Conservation (phyloP, 169 alveolate species). For the Cryptosporidium meleagridis region DNA sequence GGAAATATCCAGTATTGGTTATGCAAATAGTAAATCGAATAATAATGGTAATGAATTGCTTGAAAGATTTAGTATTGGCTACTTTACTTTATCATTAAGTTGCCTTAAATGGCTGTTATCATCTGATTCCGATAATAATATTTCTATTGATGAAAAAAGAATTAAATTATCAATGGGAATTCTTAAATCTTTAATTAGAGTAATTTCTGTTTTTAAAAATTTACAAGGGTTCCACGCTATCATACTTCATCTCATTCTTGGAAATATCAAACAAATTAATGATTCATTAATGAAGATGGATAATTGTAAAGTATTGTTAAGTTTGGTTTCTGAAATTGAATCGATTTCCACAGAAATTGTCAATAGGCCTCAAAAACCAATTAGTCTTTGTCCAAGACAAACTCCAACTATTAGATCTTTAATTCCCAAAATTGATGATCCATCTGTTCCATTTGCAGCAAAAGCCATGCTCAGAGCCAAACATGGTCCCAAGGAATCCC, state of each 20-base stretch:
- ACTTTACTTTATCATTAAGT: slow-evolving; percentile 42
- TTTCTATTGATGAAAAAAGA: background rate
- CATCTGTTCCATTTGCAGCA: slow-evolving; percentile 72
- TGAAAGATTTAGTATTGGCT: slow-evolving; percentile 50
- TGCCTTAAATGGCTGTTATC: slow-evolving; percentile 44
- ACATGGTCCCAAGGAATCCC: slow-evolving; percentile 41
- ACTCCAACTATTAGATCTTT: slow-evolving; percentile 41
- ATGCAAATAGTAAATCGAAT: background rate
- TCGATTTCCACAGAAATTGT: background rate
- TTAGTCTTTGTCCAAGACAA: slow-evolving; percentile 49
- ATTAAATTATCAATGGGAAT: slow-evolving; percentile 10
- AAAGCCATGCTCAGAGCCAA: slow-evolving; percentile 39
- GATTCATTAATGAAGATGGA: background rate
- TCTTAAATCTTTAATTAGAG: slow-evolving; percentile 28
- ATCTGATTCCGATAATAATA: background rate
- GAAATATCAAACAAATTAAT: background rate
- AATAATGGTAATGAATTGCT: slow-evolving; percentile 4
- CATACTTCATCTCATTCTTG: slow-evolving; percentile 7
- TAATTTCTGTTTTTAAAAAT: slow-evolving; percentile 4
- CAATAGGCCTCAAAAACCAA: slow-evolving; percentile 27
- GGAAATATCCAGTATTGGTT: slow-evolving; percentile 62
- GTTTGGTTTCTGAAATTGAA: slow-evolving; percentile 9
- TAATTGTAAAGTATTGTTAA: background rate
- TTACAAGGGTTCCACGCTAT: slow-evolving; percentile 33
- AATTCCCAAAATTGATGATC: slow-evolving; percentile 60